Conservation (phyloP, 257 asterid genomes). For the Nyctanthes arbortristis region DNA sequence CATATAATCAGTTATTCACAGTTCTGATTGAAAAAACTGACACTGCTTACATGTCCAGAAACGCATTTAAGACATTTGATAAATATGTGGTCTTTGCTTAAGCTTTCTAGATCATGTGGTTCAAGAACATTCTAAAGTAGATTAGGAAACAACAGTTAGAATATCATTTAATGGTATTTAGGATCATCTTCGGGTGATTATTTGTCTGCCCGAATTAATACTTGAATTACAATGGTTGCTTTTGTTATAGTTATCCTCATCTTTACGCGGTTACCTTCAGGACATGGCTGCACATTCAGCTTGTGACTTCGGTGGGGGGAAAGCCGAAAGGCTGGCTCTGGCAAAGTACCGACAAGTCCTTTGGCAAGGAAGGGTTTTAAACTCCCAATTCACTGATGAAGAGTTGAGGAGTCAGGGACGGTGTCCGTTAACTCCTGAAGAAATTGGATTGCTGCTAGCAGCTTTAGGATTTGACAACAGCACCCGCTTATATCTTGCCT, state of each 20-base stretch:
- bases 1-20: too few relatives aligned
- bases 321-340: conserved; percentile 88
- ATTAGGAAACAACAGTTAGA: background rate
- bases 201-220: background rate
- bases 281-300: conserved; percentile 99
- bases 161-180: background rate
- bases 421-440: conserved; percentile 98
- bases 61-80: too few relatives aligned
- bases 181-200: background rate
- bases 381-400: conserved; percentile 95
- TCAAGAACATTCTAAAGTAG: background rate
- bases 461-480: conserved; percentile 93
- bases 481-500: conserved; percentile 88
- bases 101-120: too few relatives aligned
- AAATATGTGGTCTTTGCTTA: too few relatives aligned
- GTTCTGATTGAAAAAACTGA: too few relatives aligned
- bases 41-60: too few relatives aligned
- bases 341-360: conserved; percentile 95
- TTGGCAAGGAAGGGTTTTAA: conserved; percentile 96
- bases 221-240: background rate
- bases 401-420: conserved; percentile 96
- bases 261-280: conserved; percentile 38
- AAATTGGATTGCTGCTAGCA: conserved; percentile 90
- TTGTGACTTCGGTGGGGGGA: conserved; percentile 99
- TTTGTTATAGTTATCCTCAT: background rate